Percentiles rank a stretch among this genome's conserved stretches.
Evolutionary conservation across 176 grass and related monocot genomes (phyloP).

Genomic region (Tillandsia leiboldiana): DNA sequence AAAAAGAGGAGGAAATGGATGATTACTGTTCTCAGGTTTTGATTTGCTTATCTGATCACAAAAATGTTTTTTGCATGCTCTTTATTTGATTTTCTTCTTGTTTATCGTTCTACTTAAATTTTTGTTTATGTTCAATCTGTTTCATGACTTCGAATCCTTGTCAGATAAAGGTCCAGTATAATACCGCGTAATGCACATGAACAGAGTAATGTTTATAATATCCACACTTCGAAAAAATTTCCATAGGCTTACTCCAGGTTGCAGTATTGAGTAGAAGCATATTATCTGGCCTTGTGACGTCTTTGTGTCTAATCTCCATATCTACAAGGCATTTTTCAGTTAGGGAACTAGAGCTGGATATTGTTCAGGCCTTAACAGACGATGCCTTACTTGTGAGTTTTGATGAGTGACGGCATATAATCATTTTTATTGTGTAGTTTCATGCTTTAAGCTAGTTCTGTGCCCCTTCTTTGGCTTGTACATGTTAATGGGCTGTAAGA

Average conservation of each 20-base stretch:
- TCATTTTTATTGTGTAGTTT: neutral
- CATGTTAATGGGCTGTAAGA: neutral
- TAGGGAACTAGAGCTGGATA: neutral
- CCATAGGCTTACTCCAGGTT: neutral
- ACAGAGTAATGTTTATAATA: neutral
- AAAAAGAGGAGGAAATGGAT: constrained; percentile 97
- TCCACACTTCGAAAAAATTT: neutral
- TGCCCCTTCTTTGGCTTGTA: neutral
- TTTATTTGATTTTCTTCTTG: neutral
- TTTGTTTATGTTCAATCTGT: neutral
- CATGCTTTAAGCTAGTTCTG: neutral
- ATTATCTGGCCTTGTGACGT: neutral
- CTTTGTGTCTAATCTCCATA: neutral
- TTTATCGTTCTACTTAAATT: neutral
- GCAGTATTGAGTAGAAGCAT: neutral
- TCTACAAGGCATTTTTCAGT: neutral
- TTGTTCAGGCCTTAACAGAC: neutral
- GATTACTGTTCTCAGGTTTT: constrained; percentile 97
- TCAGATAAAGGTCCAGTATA: neutral
- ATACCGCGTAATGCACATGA: neutral
- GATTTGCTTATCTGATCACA: constrained; percentile 1
- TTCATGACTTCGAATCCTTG: neutral
- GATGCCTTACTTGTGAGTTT: neutral
- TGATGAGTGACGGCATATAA: neutral
- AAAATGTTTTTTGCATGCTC: neutral